These are phyloP conservation scores for Tricholoma furcatifolium DNA, from an alignment of 768 basidiomycete genomes.

Conservation along the genomic window DNA sequence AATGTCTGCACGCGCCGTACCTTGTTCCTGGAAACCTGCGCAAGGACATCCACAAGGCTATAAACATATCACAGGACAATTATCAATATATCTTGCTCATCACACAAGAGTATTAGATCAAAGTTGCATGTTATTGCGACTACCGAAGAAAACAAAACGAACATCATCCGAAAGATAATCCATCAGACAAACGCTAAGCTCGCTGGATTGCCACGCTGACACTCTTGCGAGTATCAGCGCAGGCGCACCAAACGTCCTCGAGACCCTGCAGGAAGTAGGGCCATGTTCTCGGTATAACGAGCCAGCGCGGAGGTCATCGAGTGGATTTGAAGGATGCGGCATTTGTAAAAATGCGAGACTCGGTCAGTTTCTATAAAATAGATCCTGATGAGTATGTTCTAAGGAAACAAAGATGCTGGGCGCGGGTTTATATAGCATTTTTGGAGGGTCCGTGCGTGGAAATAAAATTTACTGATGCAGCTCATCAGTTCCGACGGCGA, in stretches of 20 bases:
- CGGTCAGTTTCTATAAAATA: constrained; percentile 30
- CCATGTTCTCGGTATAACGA: constrained; percentile 27
- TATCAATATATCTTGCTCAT: too few relatives aligned
- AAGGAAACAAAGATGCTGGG: constrained; percentile 6
- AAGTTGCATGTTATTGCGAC: too few relatives aligned
- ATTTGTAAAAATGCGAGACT: constrained; percentile 30
- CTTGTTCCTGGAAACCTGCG: too few relatives aligned
- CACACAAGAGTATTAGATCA: too few relatives aligned
- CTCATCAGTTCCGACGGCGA: not conserved
- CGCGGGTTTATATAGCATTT: constrained; percentile 8
- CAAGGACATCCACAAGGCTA: too few relatives aligned
- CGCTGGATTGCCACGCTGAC: constrained; percentile 12
- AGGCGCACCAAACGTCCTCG: constrained; percentile 24
- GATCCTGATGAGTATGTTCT: constrained; percentile 30
- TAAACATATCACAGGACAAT: too few relatives aligned
- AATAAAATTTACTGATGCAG: constrained; percentile 1
- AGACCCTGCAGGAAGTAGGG: constrained; percentile 13
- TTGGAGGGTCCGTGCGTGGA: constrained; percentile 10
- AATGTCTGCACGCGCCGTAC: too few relatives aligned
- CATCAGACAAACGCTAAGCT: constrained; percentile 24
- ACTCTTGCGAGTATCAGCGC: constrained; percentile 8
- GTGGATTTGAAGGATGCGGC: constrained; percentile 28
- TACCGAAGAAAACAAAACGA: not conserved
- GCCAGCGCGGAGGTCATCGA: constrained; percentile 25
- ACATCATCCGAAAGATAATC: constrained; percentile 5